These are phyloP conservation scores for Nymphaea thermarum DNA, from an alignment of 164 flowering plant genomes.

Conservation along the genomic window DNA sequence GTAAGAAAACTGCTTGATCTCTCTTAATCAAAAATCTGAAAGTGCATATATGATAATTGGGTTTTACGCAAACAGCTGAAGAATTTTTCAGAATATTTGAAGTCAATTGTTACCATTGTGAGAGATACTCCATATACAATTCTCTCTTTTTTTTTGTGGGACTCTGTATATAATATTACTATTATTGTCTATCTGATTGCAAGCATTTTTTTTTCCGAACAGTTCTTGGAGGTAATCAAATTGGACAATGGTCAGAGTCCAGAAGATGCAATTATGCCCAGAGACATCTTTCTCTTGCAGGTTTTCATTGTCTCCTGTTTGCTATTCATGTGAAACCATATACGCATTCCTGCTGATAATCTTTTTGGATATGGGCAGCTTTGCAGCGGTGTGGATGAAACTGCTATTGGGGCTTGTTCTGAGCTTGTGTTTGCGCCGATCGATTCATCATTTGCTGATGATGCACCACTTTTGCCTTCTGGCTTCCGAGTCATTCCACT, in stretches of 20 bases:
- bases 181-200: neutral
- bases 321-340: neutral
- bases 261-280: constrained; percentile 59
- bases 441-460: constrained; percentile 92
- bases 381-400: constrained; percentile 94
- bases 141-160: no score
- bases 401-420: constrained; percentile 82
- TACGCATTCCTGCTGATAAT: neutral
- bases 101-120: no score
- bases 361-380: constrained; percentile 25
- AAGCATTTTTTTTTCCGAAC: neutral
- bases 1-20: no score
- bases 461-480: constrained; percentile 93
- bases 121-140: no score
- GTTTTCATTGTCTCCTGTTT: constrained; percentile 9
- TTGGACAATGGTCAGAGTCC: constrained; percentile 53
- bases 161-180: no score
- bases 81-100: no score
- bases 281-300: constrained; percentile 83
- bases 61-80: no score
- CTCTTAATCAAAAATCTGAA: no score
- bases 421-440: constrained; percentile 97
- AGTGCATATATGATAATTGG: no score
- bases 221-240: constrained; percentile 89
- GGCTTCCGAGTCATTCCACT: constrained; percentile 97